These are phyloP conservation scores for Sugiyamaella grinbergsii DNA, from an alignment of 1,139 yeast genomes.

Conservation along the genomic window DNA sequence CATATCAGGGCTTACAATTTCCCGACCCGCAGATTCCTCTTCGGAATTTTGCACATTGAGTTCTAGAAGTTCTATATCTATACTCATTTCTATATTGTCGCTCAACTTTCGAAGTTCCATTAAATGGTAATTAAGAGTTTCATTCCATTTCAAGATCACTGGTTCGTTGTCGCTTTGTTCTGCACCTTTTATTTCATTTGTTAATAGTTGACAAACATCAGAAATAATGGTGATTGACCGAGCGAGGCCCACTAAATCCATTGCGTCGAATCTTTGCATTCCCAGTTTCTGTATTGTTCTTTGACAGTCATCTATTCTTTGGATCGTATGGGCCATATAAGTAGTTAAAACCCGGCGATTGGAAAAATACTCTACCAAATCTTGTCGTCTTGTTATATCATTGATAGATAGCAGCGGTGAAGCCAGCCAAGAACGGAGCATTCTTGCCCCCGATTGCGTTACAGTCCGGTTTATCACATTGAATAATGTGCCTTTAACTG, in stretches of 20 bases:
- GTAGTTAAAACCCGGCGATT: slow-evolving; percentile 46
- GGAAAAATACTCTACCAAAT: slow-evolving; percentile 57
- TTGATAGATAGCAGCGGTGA: slow-evolving; percentile 68
- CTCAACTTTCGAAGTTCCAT: slow-evolving; percentile 17
- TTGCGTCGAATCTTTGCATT: slow-evolving; percentile 49
- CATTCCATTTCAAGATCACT: slow-evolving; percentile 15
- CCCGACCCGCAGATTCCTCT: slow-evolving; percentile 12
- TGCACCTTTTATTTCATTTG: slow-evolving; percentile 4
- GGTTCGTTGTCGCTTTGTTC: background rate
- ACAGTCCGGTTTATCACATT: slow-evolving; percentile 69
- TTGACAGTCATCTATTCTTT: slow-evolving; percentile 52
- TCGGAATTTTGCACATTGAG: slow-evolving; percentile 8
- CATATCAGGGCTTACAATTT: slow-evolving; percentile 23
- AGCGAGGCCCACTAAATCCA: slow-evolving; percentile 51
- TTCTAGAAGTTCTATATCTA: slow-evolving; percentile 21
- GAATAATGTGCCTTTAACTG: slow-evolving; percentile 67
- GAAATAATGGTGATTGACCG: slow-evolving; percentile 43
- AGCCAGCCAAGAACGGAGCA: slow-evolving; percentile 76
- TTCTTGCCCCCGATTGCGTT: slow-evolving; percentile 79
- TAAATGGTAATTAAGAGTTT: slow-evolving; percentile 19
- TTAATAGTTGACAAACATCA: slow-evolving; percentile 25
- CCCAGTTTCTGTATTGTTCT: slow-evolving; percentile 57
- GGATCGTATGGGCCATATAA: slow-evolving; percentile 37
- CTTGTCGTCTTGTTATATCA: slow-evolving; percentile 63
- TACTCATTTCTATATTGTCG: slow-evolving; percentile 21